phyloP scores from a whole-genome alignment of 257 asterid species.

The Avicennia marina region DNA sequence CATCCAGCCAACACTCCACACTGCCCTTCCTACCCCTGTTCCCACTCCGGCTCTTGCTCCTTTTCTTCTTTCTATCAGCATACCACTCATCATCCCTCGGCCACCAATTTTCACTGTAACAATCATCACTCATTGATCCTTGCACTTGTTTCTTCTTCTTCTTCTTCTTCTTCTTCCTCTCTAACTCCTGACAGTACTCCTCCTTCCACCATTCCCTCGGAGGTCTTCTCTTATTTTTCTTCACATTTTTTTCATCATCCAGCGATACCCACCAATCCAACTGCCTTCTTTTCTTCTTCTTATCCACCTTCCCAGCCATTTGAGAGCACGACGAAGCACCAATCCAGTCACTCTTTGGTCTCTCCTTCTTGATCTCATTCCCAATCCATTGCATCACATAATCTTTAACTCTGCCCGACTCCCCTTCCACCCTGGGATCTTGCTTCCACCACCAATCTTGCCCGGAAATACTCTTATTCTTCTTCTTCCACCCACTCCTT shows the following conservation, averaged over 20 bases:
- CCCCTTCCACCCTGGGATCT: slow-evolving; percentile 49
- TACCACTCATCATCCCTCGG: slow-evolving; percentile 57
- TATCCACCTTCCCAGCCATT: slow-evolving; percentile 54
- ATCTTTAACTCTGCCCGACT: slow-evolving; percentile 68
- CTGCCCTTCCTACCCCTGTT: slow-evolving; percentile 50
- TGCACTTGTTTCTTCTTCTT: slow-evolving; percentile 45
- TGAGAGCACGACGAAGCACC: slow-evolving; percentile 62
- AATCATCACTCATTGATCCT: slow-evolving; percentile 50
- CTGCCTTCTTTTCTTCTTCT: slow-evolving; percentile 47
- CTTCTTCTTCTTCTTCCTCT: slow-evolving; percentile 78
- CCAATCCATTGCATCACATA: slow-evolving; percentile 98
- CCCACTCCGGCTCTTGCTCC: slow-evolving; percentile 44
- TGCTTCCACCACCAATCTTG: slow-evolving; percentile 99
- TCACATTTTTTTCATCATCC: slow-evolving; percentile 67
- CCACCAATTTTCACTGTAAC: slow-evolving; percentile 49
- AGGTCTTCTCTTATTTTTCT: slow-evolving; percentile 83
- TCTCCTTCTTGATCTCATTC: slow-evolving; percentile 88
- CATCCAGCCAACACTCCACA: slow-evolving; percentile 93
- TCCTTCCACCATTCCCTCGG: slow-evolving; percentile 99
- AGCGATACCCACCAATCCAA: slow-evolving; percentile 94
- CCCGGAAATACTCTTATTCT: slow-evolving; percentile 67
- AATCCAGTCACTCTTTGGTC: slow-evolving; percentile 73
- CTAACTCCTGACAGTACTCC: slow-evolving; percentile 89
- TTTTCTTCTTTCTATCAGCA: slow-evolving; percentile 45
- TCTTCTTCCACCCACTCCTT: slow-evolving; percentile 50